Evolutionary conservation across 2,329 filamentous ascomycete species (phyloP).

Genomic region (Verticillium albo-atrum): DNA sequence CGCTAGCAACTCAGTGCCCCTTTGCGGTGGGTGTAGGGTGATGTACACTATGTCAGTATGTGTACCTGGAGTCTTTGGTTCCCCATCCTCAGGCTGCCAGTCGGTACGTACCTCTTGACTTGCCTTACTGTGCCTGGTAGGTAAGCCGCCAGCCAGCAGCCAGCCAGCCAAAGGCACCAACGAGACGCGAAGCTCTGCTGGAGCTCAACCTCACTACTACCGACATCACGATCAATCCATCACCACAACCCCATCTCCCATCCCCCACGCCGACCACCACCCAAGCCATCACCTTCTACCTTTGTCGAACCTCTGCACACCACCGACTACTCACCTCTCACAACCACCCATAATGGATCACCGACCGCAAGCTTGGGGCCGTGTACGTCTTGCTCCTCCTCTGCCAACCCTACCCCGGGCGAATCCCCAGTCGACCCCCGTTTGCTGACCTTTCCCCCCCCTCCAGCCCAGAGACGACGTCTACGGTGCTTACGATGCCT

Average conservation of each 20-base stretch:
- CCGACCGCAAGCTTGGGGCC: conserved; percentile 68
- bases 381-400: conserved; percentile 46
- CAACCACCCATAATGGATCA: conserved; percentile 55
- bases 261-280: neutral
- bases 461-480: conserved; percentile 89
- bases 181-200: conserved; percentile 9
- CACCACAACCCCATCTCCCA: neutral
- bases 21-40: neutral
- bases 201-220: neutral
- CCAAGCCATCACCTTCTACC: neutral
- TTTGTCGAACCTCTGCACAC: neutral
- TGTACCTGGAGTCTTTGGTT: neutral
- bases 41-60: too few species aligned
- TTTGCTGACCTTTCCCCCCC: conserved; percentile 11
- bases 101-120: neutral
- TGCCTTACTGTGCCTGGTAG: neutral
- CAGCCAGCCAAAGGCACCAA: conserved; percentile 9
- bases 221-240: neutral
- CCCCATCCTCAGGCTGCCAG: neutral
- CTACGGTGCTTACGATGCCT: conserved; percentile 88
- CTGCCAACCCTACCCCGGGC: conserved; percentile 5
- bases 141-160: too few species aligned
- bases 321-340: conserved; percentile 2
- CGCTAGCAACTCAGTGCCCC: neutral
- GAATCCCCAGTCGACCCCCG: neutral